Conservation (phyloP, 495 filamentous ascomycete species). For the Tetracladium marchalianum region DNA sequence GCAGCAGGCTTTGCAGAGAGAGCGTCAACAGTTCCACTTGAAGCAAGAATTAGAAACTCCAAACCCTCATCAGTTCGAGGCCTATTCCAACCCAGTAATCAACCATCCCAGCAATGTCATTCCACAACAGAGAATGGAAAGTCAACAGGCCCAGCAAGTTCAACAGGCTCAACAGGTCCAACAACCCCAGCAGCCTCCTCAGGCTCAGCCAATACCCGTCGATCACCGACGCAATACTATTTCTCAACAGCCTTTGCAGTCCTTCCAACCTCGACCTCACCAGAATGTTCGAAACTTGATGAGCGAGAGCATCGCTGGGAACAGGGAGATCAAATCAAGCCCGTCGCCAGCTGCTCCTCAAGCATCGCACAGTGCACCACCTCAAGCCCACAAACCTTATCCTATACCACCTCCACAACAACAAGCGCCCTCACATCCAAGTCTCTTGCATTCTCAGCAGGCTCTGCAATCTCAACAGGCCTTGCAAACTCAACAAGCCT, state of each 20-base stretch:
- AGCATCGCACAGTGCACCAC: conserved; percentile 14
- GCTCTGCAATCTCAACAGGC: too few species aligned
- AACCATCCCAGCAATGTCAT: conserved; percentile 3
- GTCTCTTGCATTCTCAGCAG: too few species aligned
- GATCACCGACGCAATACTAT: not conserved
- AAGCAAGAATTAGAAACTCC: conserved; percentile 13
- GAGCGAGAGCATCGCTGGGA: conserved; percentile 6
- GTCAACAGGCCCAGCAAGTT: conserved; percentile 1
- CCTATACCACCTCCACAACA: conserved; percentile 4
- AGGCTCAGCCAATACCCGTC: too few species aligned
- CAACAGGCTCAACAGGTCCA: not conserved
- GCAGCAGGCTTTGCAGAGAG: conserved; percentile 13
- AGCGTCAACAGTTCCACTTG: conserved; percentile 13
- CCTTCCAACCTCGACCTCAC: conserved; percentile 11
- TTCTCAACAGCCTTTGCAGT: not conserved
- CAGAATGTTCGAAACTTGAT: conserved; percentile 10
- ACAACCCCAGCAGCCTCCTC: too few species aligned
- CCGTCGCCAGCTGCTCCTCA: conserved; percentile 13
- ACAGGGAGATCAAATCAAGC: conserved; percentile 11
- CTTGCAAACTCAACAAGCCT: too few species aligned
- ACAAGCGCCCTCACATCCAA: not conserved
- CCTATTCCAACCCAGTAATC: conserved; percentile 6
- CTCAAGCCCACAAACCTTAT: conserved; percentile 10
- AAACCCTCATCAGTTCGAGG: conserved; percentile 16
- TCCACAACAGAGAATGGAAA: conserved; percentile 7